Conservation (phyloP, 441 rosid species). For the Corymbia citriodora region DNA sequence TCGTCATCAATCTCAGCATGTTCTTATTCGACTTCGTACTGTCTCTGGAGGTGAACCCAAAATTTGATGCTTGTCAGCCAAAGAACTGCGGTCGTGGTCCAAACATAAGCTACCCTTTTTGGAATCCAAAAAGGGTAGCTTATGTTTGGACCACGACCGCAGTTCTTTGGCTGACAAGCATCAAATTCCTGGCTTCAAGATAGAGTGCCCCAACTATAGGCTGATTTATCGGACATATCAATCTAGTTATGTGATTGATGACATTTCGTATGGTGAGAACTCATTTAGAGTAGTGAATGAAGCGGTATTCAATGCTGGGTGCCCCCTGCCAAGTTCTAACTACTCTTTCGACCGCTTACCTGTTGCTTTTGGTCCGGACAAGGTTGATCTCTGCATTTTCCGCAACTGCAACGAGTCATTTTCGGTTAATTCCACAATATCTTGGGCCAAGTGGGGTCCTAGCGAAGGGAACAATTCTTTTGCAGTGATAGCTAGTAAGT, state of each 20-base stretch:
- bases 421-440: neutral
- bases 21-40: neutral
- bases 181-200: constrained; percentile 32
- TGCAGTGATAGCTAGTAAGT: constrained; percentile 12
- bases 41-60: neutral
- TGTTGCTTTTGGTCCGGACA: constrained; percentile 13
- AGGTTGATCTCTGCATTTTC: constrained; percentile 23
- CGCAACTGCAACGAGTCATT: constrained; percentile 26
- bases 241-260: constrained; percentile 25
- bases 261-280: constrained; percentile 25
- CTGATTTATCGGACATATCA: constrained; percentile 13
- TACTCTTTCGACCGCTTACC: constrained; percentile 33
- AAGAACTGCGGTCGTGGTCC: constrained; percentile 36
- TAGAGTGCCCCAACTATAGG: constrained; percentile 22
- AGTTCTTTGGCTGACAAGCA: no score
- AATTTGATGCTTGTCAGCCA: constrained; percentile 37
- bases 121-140: constrained; percentile 31
- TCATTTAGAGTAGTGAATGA: constrained; percentile 34
- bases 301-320: constrained; percentile 20
- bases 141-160: no score
- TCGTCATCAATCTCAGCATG: neutral
- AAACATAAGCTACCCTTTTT: constrained; percentile 46
- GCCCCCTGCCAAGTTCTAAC: constrained; percentile 34
- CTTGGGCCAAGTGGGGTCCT: constrained; percentile 17
- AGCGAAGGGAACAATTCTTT: constrained; percentile 23